Conservation (phyloP, 2,329 filamentous ascomycete genomes). For the Grosmannia clavigera region DNA sequence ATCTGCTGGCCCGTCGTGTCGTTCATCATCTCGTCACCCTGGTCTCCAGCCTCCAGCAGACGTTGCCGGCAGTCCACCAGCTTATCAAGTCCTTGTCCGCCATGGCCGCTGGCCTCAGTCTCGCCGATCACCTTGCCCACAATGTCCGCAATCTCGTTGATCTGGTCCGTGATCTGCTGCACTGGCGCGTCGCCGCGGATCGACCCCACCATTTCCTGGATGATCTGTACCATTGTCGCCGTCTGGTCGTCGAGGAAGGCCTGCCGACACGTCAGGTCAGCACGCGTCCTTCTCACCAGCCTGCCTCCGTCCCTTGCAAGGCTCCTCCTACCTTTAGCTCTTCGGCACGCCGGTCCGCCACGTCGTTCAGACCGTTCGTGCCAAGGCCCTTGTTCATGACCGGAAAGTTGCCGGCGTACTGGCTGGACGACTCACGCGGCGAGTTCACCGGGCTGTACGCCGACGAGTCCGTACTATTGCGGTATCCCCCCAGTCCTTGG, state of each 20-base stretch:
- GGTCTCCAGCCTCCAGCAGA: constrained; percentile 50
- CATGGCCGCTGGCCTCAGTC: constrained; percentile 44
- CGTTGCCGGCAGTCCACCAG: constrained; percentile 52
- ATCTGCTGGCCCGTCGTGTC: constrained; percentile 35
- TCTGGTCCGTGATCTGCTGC: constrained; percentile 54
- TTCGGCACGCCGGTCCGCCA: constrained; percentile 29
- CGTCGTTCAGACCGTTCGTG: constrained; percentile 17
- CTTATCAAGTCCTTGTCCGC: constrained; percentile 35
- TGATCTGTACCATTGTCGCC: constrained; percentile 63
- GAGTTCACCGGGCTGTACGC: constrained; percentile 64
- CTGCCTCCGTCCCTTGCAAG: not conserved
- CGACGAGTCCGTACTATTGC: constrained; percentile 56
- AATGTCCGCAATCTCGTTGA: constrained; percentile 56
- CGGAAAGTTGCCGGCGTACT: constrained; percentile 22
- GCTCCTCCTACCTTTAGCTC: constrained; percentile 34
- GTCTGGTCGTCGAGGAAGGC: constrained; percentile 77
- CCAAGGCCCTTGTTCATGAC: constrained; percentile 23
- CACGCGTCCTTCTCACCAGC: no score
- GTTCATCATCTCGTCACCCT: constrained; percentile 44
- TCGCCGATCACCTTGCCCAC: constrained; percentile 58
- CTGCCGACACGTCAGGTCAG: constrained; percentile 21
- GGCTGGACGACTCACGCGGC: constrained; percentile 44
- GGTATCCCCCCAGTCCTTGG: constrained; percentile 41
- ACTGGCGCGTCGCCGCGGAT: constrained; percentile 55
- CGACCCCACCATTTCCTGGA: constrained; percentile 66